Conservation (phyloP, 805 yeast genomes). For the Nakazawaea ishiwadae region DNA sequence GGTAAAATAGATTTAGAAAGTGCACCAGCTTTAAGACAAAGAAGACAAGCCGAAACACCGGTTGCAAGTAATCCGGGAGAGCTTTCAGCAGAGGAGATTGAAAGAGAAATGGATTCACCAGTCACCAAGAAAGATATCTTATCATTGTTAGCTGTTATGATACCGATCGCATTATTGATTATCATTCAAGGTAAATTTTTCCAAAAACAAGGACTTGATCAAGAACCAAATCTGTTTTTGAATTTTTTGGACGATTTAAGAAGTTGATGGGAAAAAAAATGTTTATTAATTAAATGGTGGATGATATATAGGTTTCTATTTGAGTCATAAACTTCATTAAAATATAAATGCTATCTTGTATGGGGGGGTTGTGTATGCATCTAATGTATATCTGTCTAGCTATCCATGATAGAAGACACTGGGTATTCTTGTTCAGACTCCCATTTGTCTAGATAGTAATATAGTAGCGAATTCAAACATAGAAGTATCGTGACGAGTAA, state of each 20-base stretch:
- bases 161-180: slow-evolving; percentile 9
- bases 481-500: background rate
- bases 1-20: background rate
- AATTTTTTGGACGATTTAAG: slow-evolving; percentile 9
- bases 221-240: slow-evolving; percentile 10
- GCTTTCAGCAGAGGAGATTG: slow-evolving; percentile 8
- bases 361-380: too few species aligned
- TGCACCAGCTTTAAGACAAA: slow-evolving; percentile 4
- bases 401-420: too few species aligned
- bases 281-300: too few species aligned
- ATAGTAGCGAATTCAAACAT: background rate
- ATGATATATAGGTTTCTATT: too few species aligned
- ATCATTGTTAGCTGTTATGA: slow-evolving; percentile 7
- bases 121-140: slow-evolving; percentile 9
- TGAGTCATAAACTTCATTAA: too few species aligned
- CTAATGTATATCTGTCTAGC: too few species aligned
- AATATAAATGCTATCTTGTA: too few species aligned
- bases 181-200: slow-evolving; percentile 11
- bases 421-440: too few species aligned
- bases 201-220: background rate
- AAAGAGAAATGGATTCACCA: slow-evolving; percentile 10
- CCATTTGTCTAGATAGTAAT: background rate
- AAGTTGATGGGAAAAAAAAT: too few species aligned
- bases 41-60: background rate
- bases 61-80: background rate